Conservation (phyloP, 768 basidiomycete species). For the Daedaleopsis sinensis region DNA sequence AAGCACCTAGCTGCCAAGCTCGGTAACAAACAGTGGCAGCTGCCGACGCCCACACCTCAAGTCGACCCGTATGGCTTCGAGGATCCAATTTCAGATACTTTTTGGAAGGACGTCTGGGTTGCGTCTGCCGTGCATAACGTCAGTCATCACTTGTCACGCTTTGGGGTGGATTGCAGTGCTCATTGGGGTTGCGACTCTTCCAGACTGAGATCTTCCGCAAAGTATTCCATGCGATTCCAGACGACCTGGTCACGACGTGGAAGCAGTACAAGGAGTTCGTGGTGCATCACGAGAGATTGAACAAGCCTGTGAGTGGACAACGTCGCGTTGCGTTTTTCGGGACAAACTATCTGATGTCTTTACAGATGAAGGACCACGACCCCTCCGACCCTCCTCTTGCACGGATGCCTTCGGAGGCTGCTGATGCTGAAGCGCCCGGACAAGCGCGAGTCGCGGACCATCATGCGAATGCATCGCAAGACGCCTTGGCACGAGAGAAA, state of each 20-base stretch:
- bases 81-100: constrained; percentile 84
- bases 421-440: constrained; percentile 38
- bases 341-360: not conserved
- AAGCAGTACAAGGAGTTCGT: constrained; percentile 92
- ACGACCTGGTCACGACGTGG: constrained; percentile 93
- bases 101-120: constrained; percentile 92
- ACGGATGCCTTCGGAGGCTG: constrained; percentile 61
- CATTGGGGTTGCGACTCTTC: not conserved
- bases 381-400: constrained; percentile 48
- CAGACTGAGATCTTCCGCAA: constrained; percentile 96
- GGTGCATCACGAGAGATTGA: constrained; percentile 71
- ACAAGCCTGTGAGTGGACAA: constrained; percentile 56
- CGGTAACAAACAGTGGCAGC: constrained; percentile 57
- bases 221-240: constrained; percentile 92
- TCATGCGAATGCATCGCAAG: constrained; percentile 22
- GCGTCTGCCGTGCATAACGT: constrained; percentile 90
- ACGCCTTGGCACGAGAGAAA: constrained; percentile 20
- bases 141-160: constrained; percentile 32
- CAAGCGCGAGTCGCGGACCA: constrained; percentile 28
- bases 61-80: constrained; percentile 81
- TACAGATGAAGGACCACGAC: constrained; percentile 46
- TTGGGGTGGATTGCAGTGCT: not conserved
- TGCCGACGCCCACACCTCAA: constrained; percentile 68
- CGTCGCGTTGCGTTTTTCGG: not conserved
- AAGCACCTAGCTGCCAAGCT: constrained; percentile 57